phyloP scores from a whole-genome alignment of 2,329 filamentous ascomycete species.

The Amauroascus verrucosus region DNA sequence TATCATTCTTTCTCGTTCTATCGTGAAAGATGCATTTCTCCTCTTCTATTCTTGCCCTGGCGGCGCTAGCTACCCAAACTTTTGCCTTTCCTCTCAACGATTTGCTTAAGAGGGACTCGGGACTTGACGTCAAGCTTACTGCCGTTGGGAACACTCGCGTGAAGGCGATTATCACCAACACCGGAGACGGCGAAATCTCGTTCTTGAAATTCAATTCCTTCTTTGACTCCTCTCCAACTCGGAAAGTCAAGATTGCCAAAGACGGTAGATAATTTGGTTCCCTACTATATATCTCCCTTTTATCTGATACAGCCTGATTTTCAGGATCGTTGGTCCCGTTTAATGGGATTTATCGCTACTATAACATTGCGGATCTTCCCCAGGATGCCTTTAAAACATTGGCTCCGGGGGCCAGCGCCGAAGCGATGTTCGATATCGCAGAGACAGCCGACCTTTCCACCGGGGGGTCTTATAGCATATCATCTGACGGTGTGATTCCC shows the following conservation, averaged over 20 bases:
- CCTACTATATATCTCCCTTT: no score
- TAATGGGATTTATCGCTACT: constrained; percentile 24
- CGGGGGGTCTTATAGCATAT: constrained; percentile 47
- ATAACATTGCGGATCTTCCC: constrained; percentile 24
- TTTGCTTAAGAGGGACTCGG: constrained; percentile 19
- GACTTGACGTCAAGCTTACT: constrained; percentile 26
- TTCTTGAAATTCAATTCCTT: constrained; percentile 33
- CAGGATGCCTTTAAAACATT: constrained; percentile 25
- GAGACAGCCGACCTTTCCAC: constrained; percentile 33
- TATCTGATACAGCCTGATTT: background rate
- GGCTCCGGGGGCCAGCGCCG: constrained; percentile 22
- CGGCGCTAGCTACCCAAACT: background rate
- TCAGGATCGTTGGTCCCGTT: constrained; percentile 26
- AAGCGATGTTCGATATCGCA: constrained; percentile 30
- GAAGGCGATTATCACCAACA: constrained; percentile 31
- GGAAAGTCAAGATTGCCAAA: constrained; percentile 29
- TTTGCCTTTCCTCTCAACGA: background rate
- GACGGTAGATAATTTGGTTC: constrained; percentile 20
- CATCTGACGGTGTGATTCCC: constrained; percentile 47
- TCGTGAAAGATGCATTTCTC: constrained; percentile 5
- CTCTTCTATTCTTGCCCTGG: constrained; percentile 1
- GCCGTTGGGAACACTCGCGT: constrained; percentile 26
- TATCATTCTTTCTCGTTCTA: no score
- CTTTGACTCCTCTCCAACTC: constrained; percentile 25
- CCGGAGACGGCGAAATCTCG: constrained; percentile 25